Percentiles rank a stretch among this genome's conserved stretches.
Conservation (phyloP, 495 filamentous ascomycete genomes). For the Chaetomium tenue region DNA sequence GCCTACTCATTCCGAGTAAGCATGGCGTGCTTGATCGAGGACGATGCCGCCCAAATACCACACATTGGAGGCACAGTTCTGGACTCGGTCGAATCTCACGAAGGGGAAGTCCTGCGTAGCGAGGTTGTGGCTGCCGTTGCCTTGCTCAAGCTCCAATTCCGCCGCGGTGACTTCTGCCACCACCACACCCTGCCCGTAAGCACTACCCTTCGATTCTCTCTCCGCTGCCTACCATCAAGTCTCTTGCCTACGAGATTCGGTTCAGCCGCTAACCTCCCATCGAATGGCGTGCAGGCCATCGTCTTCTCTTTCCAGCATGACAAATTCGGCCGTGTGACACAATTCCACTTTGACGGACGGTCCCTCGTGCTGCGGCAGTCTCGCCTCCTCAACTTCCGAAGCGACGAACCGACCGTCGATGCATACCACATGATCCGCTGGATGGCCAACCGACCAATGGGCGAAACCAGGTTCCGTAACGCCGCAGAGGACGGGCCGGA, state of each 20-base stretch:
- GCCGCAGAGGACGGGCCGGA: background rate
- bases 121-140: background rate
- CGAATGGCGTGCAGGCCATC: no score
- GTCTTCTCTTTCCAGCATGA: slow-evolving; percentile 18
- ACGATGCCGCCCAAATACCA: background rate
- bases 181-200: slow-evolving; percentile 10
- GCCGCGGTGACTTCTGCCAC: background rate
- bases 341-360: slow-evolving; percentile 7
- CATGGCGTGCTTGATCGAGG: no score
- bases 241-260: background rate
- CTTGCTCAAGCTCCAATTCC: background rate
- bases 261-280: background rate
- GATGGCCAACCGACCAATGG: slow-evolving; percentile 14
- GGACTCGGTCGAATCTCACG: no score
- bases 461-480: slow-evolving; percentile 2
- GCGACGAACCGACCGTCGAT: slow-evolving; percentile 2
- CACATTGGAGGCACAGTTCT: background rate
- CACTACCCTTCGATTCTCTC: background rate
- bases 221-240: no score
- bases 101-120: no score
- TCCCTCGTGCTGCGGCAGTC: slow-evolving; percentile 11
- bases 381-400: slow-evolving; percentile 6
- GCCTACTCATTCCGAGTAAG: no score
- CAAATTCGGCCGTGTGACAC: slow-evolving; percentile 1
- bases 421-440: slow-evolving; percentile 11